Conservation (phyloP, 495 filamentous ascomycete genomes). For the Aspergillus baeticus region DNA sequence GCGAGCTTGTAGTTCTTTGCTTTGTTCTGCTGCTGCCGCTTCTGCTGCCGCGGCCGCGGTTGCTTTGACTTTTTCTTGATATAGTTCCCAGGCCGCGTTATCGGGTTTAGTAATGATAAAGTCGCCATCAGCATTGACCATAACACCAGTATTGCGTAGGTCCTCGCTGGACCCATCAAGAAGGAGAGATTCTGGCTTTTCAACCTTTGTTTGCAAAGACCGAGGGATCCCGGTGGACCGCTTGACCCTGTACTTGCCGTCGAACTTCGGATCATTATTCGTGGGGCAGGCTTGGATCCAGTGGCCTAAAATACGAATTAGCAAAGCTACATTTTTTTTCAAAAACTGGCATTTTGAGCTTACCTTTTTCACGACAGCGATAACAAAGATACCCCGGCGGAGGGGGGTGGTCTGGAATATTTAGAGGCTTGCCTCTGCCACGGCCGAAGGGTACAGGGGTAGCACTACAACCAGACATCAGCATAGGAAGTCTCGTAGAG, state of each 20-base stretch:
- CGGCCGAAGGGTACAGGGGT: slow-evolving; percentile 60
- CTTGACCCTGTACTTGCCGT: slow-evolving; percentile 86
- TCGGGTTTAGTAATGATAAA: slow-evolving; percentile 94
- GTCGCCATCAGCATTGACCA: slow-evolving; percentile 97
- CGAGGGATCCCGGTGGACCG: slow-evolving; percentile 93
- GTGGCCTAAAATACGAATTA: slow-evolving; percentile 55
- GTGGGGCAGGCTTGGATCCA: slow-evolving; percentile 98
- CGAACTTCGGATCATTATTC: slow-evolving; percentile 94
- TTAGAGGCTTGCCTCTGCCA: slow-evolving; percentile 60
- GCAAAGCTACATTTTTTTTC: background rate
- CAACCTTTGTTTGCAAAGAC: slow-evolving; percentile 89
- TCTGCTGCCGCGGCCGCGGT: slow-evolving; percentile 75
- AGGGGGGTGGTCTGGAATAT: slow-evolving; percentile 85
- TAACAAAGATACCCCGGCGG: slow-evolving; percentile 95
- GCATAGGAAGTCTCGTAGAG: slow-evolving; percentile 12
- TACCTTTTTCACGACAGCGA: slow-evolving; percentile 92
- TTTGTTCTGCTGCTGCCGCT: slow-evolving; percentile 65
- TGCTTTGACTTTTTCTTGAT: slow-evolving; percentile 86
- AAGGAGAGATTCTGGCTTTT: slow-evolving; percentile 75
- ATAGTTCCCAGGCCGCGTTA: slow-evolving; percentile 92
- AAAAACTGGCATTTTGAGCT: slow-evolving; percentile 8
- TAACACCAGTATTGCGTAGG: slow-evolving; percentile 78
- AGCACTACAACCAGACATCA: slow-evolving; percentile 51
- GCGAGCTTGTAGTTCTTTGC: slow-evolving; percentile 76
- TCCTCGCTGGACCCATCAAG: slow-evolving; percentile 74